Conservation (phyloP, 2,329 filamentous ascomycete species). For the Monilinia laxa region DNA sequence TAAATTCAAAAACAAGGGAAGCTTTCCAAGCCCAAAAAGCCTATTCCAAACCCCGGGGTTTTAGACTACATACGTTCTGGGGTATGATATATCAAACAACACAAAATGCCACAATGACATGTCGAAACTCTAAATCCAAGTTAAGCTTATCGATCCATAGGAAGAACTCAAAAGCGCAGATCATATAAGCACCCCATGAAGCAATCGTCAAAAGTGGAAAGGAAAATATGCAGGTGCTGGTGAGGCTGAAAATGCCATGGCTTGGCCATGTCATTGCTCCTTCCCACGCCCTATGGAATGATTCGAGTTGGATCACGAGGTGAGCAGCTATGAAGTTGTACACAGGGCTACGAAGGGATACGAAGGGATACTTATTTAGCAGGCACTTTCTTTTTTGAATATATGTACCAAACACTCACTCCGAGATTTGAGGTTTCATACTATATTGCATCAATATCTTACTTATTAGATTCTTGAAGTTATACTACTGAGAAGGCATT, state of each 20-base stretch:
- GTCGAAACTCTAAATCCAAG: too few relatives aligned
- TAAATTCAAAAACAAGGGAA: too few relatives aligned
- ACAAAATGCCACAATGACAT: too few relatives aligned
- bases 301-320: neutral
- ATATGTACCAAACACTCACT: neutral
- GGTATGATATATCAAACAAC: too few relatives aligned
- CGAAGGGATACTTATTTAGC: neutral
- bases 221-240: neutral
- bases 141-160: too few relatives aligned
- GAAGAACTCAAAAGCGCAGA: neutral
- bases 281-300: neutral
- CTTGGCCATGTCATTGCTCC: conserved; percentile 8
- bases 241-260: conserved; percentile 14
- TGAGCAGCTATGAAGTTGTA: neutral
- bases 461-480: neutral
- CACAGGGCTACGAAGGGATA: neutral
- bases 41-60: too few relatives aligned
- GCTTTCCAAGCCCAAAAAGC: too few relatives aligned
- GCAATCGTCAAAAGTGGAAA: neutral
- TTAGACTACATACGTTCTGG: too few relatives aligned
- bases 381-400: neutral
- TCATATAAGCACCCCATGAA: neutral
- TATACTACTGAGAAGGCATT: neutral
- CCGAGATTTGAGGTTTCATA: neutral
- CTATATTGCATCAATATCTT: neutral